Evolutionary conservation across 2,329 filamentous ascomycete species (phyloP).

Genomic region (Thermomyces lanuginosus): DNA sequence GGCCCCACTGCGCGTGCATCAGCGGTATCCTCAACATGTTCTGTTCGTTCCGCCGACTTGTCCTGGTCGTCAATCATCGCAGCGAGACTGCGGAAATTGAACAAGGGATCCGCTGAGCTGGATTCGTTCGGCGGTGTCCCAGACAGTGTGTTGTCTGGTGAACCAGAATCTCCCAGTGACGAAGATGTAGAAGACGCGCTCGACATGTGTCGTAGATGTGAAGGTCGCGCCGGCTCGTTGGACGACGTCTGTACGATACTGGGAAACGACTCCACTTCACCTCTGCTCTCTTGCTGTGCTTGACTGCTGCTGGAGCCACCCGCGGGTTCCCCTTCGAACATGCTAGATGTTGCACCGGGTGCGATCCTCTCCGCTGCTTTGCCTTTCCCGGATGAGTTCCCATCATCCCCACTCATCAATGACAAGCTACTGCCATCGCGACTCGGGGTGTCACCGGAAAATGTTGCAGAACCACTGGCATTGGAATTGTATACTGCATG

Average conservation of each 20-base stretch:
- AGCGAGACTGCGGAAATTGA: constrained; percentile 78
- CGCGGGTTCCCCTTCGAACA: neutral
- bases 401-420: constrained; percentile 22
- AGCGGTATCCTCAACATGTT: constrained; percentile 22
- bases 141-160: constrained; percentile 25
- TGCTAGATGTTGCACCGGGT: constrained; percentile 6
- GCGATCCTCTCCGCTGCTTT: constrained; percentile 49
- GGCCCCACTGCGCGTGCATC: too few species aligned
- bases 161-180: constrained; percentile 50
- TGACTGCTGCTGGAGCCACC: neutral
- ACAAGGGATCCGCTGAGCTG: constrained; percentile 55
- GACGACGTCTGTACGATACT: constrained; percentile 26
- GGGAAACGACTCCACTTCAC: constrained; percentile 9
- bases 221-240: constrained; percentile 43
- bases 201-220: constrained; percentile 67
- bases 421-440: constrained; percentile 22
- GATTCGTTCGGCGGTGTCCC: constrained; percentile 36
- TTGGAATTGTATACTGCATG: constrained; percentile 36
- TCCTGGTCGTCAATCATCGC: constrained; percentile 62
- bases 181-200: constrained; percentile 73
- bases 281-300: constrained; percentile 2
- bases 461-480: constrained; percentile 48
- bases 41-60: constrained; percentile 15
- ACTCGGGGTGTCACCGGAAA: constrained; percentile 23
- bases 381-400: constrained; percentile 39